A percentile compares a stretch with the other conserved stretches of the same genome.
Evolutionary conservation across 1,284 basidiomycete species (phyloP).

Genomic region (Rhodotorula sp.): DNA sequence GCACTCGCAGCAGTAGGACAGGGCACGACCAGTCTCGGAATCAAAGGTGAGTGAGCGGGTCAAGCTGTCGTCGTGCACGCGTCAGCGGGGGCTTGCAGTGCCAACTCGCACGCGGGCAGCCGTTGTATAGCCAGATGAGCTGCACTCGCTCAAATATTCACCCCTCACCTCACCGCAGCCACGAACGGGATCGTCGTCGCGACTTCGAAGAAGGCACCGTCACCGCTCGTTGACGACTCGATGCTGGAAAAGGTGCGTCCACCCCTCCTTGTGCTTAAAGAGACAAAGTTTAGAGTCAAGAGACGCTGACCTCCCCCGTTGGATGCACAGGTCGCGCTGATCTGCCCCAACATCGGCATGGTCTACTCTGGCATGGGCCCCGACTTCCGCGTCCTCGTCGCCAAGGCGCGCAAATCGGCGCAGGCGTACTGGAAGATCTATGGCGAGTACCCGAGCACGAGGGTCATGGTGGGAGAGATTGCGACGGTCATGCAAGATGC

Average conservation of each 20-base stretch:
- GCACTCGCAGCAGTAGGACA: constrained; percentile 95
- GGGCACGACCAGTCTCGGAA: constrained; percentile 94
- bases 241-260: constrained; percentile 82
- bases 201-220: constrained; percentile 98
- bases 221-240: constrained; percentile 94
- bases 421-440: constrained; percentile 99
- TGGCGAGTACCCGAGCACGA: constrained; percentile 97
- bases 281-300: no score
- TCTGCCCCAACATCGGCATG: constrained; percentile 98
- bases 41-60: constrained; percentile 75
- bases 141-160: not conserved
- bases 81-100: not conserved
- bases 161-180: constrained; percentile 57
- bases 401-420: constrained; percentile 93
- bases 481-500: constrained; percentile 99
- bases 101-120: no score
- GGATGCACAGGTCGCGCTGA: constrained; percentile 62
- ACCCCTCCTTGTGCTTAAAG: no score
- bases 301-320: no score
- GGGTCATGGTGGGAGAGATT: constrained; percentile 93
- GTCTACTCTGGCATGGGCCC: constrained; percentile 99
- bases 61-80: not conserved
- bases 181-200: constrained; percentile 99
- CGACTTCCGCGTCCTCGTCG: constrained; percentile 91
- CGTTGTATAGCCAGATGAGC: no score